These are phyloP conservation scores for Aspergillus udagawae DNA, from an alignment of 2,329 filamentous ascomycete species.

Conservation along the genomic window DNA sequence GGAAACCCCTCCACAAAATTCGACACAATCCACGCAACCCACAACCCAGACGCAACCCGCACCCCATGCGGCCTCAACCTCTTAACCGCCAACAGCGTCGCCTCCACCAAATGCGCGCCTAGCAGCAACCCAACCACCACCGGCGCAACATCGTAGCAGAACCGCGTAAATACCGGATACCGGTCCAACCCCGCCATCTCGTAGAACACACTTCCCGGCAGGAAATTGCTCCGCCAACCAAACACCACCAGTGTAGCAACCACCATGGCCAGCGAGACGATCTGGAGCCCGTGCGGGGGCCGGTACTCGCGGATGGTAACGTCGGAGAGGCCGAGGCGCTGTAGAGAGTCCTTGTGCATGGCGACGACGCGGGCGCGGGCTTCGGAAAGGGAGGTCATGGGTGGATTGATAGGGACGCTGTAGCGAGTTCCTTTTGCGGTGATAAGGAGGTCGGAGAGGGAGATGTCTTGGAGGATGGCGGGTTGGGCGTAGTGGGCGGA, in stretches of 20 bases:
- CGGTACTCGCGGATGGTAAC: constrained; percentile 52
- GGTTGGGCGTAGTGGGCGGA: constrained; percentile 53
- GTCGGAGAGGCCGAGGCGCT: constrained; percentile 57
- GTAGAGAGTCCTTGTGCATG: constrained; percentile 62
- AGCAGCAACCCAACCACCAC: constrained; percentile 58
- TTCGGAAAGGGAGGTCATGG: constrained; percentile 65
- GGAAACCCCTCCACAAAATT: constrained; percentile 53
- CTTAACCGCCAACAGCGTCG: constrained; percentile 42
- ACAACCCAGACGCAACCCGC: constrained; percentile 44
- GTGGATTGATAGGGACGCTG: constrained; percentile 63
- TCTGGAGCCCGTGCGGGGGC: constrained; percentile 50
- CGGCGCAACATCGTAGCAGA: constrained; percentile 58
- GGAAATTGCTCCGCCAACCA: constrained; percentile 49
- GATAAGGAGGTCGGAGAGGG: constrained; percentile 60
- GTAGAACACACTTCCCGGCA: constrained; percentile 50
- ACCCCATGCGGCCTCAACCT: constrained; percentile 52
- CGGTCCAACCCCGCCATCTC: constrained; percentile 43
- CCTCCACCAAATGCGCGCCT: constrained; percentile 63
- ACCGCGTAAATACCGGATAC: constrained; percentile 56
- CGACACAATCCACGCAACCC: constrained; percentile 52
- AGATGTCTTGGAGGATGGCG: constrained; percentile 63
- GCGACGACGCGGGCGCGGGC: constrained; percentile 66
- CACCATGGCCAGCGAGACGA: constrained; percentile 54
- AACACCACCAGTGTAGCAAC: constrained; percentile 53
- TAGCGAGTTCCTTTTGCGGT: constrained; percentile 46